These are phyloP conservation scores for Kodamaea laetipori DNA, from an alignment of 805 yeast species.

Conservation along the genomic window DNA sequence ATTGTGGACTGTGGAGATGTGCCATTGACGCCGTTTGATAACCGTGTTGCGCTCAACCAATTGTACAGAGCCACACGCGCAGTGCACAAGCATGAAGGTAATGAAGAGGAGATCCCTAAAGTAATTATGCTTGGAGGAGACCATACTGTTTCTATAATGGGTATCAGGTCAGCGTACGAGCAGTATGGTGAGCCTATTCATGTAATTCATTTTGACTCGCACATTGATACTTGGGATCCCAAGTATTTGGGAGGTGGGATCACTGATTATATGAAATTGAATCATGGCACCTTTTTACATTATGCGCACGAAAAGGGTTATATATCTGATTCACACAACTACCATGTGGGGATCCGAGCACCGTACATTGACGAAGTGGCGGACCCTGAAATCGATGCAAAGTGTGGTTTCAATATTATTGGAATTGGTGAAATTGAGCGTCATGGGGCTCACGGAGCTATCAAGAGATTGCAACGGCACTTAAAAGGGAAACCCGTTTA, in stretches of 20 bases:
- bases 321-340: constrained; percentile 47
- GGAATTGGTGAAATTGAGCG: constrained; percentile 51
- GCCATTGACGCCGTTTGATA: constrained; percentile 69
- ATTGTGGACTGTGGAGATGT: constrained; percentile 68
- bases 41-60: constrained; percentile 61
- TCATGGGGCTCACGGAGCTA: constrained; percentile 40
- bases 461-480: constrained; percentile 34
- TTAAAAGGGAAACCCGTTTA: constrained; percentile 44
- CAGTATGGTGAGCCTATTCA: constrained; percentile 45
- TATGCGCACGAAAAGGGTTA: constrained; percentile 71
- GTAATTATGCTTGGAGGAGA: constrained; percentile 63
- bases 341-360: constrained; percentile 67
- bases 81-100: constrained; percentile 40
- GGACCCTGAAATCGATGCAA: constrained; percentile 47
- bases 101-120: constrained; percentile 29
- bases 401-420: constrained; percentile 50
- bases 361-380: constrained; percentile 50
- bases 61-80: constrained; percentile 58
- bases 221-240: constrained; percentile 73
- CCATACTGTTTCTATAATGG: constrained; percentile 57
- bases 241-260: constrained; percentile 62
- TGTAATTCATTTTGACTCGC: constrained; percentile 67
- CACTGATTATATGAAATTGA: constrained; percentile 56
- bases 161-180: constrained; percentile 53
- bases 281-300: constrained; percentile 72